A percentile compares a stretch with the other conserved stretches of the same genome.
phyloP scores from a whole-genome alignment of 1,139 yeast species.

The Blastobotrys niveus region DNA sequence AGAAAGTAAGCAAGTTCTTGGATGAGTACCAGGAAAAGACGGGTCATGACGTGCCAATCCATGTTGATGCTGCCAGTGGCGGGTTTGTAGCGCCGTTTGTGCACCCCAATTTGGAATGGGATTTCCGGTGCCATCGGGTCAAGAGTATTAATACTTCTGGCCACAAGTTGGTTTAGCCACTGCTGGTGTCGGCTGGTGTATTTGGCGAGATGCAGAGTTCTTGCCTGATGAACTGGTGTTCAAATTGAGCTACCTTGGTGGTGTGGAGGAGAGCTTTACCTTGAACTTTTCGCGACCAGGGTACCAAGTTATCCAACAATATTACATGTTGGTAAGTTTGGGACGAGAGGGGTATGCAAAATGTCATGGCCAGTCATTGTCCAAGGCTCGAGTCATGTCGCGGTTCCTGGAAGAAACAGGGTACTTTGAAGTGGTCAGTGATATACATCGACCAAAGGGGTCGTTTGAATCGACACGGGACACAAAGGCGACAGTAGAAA shows the following conservation, averaged over 20 bases:
- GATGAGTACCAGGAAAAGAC: slow-evolving; percentile 64
- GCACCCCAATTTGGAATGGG: slow-evolving; percentile 75
- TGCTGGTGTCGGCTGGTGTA: slow-evolving; percentile 90
- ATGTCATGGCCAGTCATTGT: slow-evolving; percentile 56
- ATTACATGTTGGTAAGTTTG: slow-evolving; percentile 65
- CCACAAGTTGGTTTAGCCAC: slow-evolving; percentile 84
- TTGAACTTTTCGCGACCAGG: slow-evolving; percentile 92
- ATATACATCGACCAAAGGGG: slow-evolving; percentile 53
- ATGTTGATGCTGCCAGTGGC: slow-evolving; percentile 92
- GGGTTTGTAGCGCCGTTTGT: slow-evolving; percentile 82
- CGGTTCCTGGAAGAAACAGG: slow-evolving; percentile 58
- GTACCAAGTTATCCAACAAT: slow-evolving; percentile 82
- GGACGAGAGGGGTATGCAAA: slow-evolving; percentile 67
- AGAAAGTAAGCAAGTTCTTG: slow-evolving; percentile 54
- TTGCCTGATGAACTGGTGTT: slow-evolving; percentile 71
- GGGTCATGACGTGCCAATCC: slow-evolving; percentile 70
- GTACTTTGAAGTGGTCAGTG: slow-evolving; percentile 69
- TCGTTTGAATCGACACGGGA: slow-evolving; percentile 9
- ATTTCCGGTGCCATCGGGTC: slow-evolving; percentile 70
- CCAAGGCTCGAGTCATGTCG: slow-evolving; percentile 66
- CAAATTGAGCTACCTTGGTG: slow-evolving; percentile 79
- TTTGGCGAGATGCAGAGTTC: slow-evolving; percentile 63
- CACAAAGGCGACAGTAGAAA: slow-evolving; percentile 19
- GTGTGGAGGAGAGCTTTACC: slow-evolving; percentile 80
- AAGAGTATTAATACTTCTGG: slow-evolving; percentile 88